Percentiles rank a stretch among this genome's conserved stretches.
Evolutionary conservation across 2,329 filamentous ascomycete species (phyloP).

Genomic region (Pseudophaeomoniella oleicola): DNA sequence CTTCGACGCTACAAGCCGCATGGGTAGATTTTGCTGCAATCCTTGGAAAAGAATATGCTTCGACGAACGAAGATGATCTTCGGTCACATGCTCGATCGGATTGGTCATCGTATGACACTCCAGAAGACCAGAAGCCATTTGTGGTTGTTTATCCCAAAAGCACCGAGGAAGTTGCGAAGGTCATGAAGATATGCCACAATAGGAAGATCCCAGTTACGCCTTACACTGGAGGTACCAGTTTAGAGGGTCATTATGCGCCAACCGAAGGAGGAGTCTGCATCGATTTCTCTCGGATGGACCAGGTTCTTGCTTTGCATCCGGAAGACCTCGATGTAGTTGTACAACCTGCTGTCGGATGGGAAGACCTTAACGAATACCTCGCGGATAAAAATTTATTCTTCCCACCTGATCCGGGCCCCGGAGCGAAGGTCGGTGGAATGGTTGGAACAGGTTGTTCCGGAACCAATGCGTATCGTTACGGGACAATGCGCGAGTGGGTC

Average conservation of each 20-base stretch:
- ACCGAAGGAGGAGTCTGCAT: slow-evolving; percentile 73
- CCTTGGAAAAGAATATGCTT: slow-evolving; percentile 49
- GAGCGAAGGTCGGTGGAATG: slow-evolving; percentile 76
- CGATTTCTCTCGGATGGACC: slow-evolving; percentile 76
- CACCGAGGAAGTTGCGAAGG: slow-evolving; percentile 69
- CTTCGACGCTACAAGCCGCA: slow-evolving; percentile 46
- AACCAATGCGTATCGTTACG: slow-evolving; percentile 84
- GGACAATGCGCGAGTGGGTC: slow-evolving; percentile 93
- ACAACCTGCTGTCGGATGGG: slow-evolving; percentile 76
- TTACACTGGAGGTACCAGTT: slow-evolving; percentile 74
- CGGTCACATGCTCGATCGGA: slow-evolving; percentile 45
- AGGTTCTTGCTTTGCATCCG: slow-evolving; percentile 62
- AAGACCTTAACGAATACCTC: slow-evolving; percentile 66
- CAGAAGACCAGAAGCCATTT: slow-evolving; percentile 29
- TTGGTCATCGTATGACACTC: slow-evolving; percentile 41
- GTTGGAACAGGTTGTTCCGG: slow-evolving; percentile 42
- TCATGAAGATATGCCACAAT: slow-evolving; percentile 79
- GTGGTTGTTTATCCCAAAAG: slow-evolving; percentile 60
- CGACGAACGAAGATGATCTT: slow-evolving; percentile 38
- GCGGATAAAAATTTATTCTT: slow-evolving; percentile 68
- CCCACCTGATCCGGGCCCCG: slow-evolving; percentile 79
- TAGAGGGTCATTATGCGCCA: slow-evolving; percentile 79
- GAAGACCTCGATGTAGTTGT: slow-evolving; percentile 64
- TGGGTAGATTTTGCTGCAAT: slow-evolving; percentile 49
- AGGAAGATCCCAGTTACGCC: slow-evolving; percentile 72